Evolutionary conservation across 306 rosid species (phyloP), one percentile per base, ranked within the genome.

Genomic region (Quercus ilex): DNA sequence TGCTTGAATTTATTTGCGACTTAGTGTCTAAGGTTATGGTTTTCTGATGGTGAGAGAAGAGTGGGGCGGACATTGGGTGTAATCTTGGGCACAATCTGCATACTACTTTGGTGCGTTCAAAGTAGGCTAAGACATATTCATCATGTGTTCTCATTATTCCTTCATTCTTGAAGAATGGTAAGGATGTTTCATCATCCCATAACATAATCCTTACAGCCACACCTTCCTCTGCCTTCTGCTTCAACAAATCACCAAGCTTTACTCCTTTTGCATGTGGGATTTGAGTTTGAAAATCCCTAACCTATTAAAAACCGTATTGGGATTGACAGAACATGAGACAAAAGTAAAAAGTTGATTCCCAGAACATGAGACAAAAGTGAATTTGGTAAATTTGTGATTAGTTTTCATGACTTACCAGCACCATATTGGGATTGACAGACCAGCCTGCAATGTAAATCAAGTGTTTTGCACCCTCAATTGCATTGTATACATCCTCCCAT

Each of bases 181-280:
- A 82, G 18, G 99, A 95, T 55, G 99, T 93, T 79, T 91, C 97
- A 74, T 95, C 99, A 74, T 95, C 92, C 99, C 99, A 95, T 55
- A 95, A 55, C 98, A 95, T 87, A 55, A 95, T 62, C 78, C 98
- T 91, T 71, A 93, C 97, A 1, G 93, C 92, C 31, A 95, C 97
- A 51, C 98, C 99, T 90, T 95, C 99, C 6, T 93, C 98, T 13
- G 99, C 97, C 55, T 92, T 95, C 68, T 79, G 84, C 88, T 89
- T 93, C 79, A 95, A 80, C 76, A 95, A 68, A 31, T 95, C 98
- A 35, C 99, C 99, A 19, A 95, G 87, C 87, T 69, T 89, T 68
- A 89, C 92, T 71, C 97, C 99, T 87, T 83, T 82, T 5, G 96
- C 98, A 79, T 87, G 88, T 58, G 92, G 97, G 19, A 93, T 91